phyloP scores from a whole-genome alignment of 129 eudicot species.

The Calendula officinalis region DNA sequence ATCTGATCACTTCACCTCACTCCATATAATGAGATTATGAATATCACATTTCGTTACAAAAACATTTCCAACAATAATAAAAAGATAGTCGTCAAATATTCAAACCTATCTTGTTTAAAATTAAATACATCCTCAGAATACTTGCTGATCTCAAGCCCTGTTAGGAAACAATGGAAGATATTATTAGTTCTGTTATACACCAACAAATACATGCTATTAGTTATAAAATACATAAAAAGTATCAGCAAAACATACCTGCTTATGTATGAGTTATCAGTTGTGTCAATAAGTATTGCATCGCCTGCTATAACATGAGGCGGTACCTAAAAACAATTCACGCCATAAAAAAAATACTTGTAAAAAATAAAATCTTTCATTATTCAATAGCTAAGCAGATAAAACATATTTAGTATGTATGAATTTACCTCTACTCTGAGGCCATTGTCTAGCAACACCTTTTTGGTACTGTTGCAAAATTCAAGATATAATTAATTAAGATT shows the following conservation, averaged over 20 bases:
- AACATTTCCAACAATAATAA: not conserved
- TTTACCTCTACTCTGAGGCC: conserved; percentile 82
- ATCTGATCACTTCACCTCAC: not conserved
- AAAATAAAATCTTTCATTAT: too few relatives aligned
- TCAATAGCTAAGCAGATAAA: not conserved
- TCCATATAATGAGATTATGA: not conserved
- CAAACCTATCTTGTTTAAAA: not conserved
- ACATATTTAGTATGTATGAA: conserved; percentile 9
- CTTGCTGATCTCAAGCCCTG: not conserved
- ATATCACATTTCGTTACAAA: not conserved
- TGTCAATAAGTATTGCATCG: conserved; percentile 60
- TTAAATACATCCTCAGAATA: not conserved
- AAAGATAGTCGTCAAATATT: not conserved
- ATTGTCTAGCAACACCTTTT: conserved; percentile 81
- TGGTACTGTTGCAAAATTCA: conserved; percentile 50
- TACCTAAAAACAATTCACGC: conserved; percentile 44
- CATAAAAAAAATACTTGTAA: not conserved
- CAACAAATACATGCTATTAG: not conserved
- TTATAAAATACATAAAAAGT: not conserved
- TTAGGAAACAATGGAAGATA: not conserved
- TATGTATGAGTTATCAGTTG: conserved; percentile 60
- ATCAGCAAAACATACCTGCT: conserved; percentile 50
- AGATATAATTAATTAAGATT: conserved; percentile 4
- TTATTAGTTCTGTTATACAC: not conserved
- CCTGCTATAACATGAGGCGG: conserved; percentile 76